Base-by-base conservation (phyloP, 2,329 filamentous ascomycete species). In the Penicillium sp. region DNA sequence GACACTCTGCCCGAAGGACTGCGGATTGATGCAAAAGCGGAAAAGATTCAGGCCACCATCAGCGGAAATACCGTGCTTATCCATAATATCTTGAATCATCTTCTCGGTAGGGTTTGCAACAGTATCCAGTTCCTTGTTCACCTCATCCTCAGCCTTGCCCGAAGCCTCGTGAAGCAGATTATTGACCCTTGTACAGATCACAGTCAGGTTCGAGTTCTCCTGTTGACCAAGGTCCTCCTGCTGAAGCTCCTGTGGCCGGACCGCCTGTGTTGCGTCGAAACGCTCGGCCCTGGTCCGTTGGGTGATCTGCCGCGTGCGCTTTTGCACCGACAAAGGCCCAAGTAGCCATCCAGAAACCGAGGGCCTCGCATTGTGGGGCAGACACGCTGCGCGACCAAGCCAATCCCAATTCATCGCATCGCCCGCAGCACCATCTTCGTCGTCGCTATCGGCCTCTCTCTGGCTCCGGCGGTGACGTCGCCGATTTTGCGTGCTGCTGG, bases 1-100 rank as follows among this genome's bases (percentile, higher is more conserved):
- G 6, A 98, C 84, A 0, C 90, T 95, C 70, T 98, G 93, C 0
- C 89, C 89, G 62, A 97, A 98, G 0, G 89, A 95, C 33, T 75
- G 75, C 0, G 93, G 93, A 60, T 98, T 95, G 56, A 97, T 81
- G 35, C 90, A 88, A 59, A 96, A 97, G 45, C 87, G 83, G 67
- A 96, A 86, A 10, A 96, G 72, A 43, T 88, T 83, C 3, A 95
- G 81, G 13, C 88, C 88, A 1, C 84, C 84, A 2, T 83, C 83
- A 15, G 78, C 76, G 10, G 83, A 79, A 12, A 95, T 74, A 2
- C 84, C 81, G 60, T 87, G 73, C 47, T 81, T 76, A 32, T 81
- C 79, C 77, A 90, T 84, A 6, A 88, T 72, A 8, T 68, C 74
- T 6, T 66, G 61, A 2, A 71, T 57, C 44, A 74, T 64, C 24